These are phyloP conservation scores for Vickermania ingenoplastis DNA, from an alignment of 208 protist genomes.

Conservation along the genomic window DNA sequence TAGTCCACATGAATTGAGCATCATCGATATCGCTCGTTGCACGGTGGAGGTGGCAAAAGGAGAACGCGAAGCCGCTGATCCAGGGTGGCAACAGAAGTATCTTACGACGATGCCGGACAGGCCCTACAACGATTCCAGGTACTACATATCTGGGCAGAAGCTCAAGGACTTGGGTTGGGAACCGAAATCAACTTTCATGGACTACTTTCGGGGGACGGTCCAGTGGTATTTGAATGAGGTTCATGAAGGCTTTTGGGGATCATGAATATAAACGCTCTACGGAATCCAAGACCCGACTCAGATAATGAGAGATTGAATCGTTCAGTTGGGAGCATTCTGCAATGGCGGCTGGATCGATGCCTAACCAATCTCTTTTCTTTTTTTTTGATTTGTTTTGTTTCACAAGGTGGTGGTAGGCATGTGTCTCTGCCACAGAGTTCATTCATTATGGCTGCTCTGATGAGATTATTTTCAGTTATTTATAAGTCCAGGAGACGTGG, in stretches of 20 bases:
- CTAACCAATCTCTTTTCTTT: no score
- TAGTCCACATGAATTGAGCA: constrained; percentile 37
- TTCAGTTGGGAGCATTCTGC: no score
- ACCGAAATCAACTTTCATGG: constrained; percentile 30
- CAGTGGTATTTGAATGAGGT: constrained; percentile 41
- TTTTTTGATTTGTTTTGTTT: no score
- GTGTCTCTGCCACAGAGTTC: no score
- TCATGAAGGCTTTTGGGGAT: constrained; percentile 18
- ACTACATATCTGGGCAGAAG: constrained; percentile 56
- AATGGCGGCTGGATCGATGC: no score
- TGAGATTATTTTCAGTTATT: no score
- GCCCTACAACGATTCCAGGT: constrained; percentile 87
- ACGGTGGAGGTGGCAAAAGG: constrained; percentile 20
- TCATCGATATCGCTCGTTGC: constrained; percentile 33
- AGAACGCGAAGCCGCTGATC: constrained; percentile 2
- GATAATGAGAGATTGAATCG: no score
- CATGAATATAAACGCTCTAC: no score
- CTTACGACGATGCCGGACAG: constrained; percentile 38
- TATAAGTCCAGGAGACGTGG: no score
- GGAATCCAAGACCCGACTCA: no score
- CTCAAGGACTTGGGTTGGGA: constrained; percentile 70
- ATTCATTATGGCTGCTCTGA: no score
- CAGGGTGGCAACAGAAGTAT: constrained; percentile 11
- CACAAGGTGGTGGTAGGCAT: no score
- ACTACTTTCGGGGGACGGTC: constrained; percentile 43